phyloP scores from a whole-genome alignment of 2,329 filamentous ascomycete species.

The Lecanicillium sp. region DNA sequence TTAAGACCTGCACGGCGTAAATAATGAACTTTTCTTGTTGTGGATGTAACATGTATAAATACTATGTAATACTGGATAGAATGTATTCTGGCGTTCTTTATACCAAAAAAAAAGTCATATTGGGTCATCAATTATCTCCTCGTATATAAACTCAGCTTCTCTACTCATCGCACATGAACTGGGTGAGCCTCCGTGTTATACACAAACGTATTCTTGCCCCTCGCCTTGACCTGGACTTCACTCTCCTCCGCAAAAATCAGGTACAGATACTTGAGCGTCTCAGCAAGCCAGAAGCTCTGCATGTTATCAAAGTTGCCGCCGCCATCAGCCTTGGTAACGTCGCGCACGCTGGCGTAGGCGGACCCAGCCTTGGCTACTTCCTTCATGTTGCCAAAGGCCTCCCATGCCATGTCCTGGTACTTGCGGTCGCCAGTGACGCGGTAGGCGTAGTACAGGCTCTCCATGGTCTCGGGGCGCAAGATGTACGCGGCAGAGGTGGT shows the following conservation, averaged over 20 bases:
- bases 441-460: slow-evolving; percentile 82
- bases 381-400: slow-evolving; percentile 63
- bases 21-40: too few relatives aligned
- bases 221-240: slow-evolving; percentile 38
- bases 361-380: slow-evolving; percentile 51
- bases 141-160: too few relatives aligned
- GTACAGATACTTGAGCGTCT: slow-evolving; percentile 79
- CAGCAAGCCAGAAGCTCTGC: slow-evolving; percentile 83
- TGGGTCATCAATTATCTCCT: too few relatives aligned
- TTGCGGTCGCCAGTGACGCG: slow-evolving; percentile 64
- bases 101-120: too few relatives aligned
- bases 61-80: too few relatives aligned
- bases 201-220: slow-evolving; percentile 37
- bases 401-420: slow-evolving; percentile 82
- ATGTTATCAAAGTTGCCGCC: slow-evolving; percentile 53
- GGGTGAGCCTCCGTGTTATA: slow-evolving; percentile 44
- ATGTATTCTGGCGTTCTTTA: too few relatives aligned
- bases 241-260: slow-evolving; percentile 59
- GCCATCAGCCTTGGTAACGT: slow-evolving; percentile 58
- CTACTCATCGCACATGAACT: slow-evolving; percentile 14
- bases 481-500: slow-evolving; percentile 54
- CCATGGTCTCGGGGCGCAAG: slow-evolving; percentile 72
- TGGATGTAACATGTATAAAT: too few relatives aligned
- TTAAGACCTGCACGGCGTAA: too few relatives aligned
- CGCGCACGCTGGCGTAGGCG: slow-evolving; percentile 55